Evolutionary conservation across 495 filamentous ascomycete species (phyloP), one percentile per base, ranked within the genome.

Genomic region (Arthonia radiata): DNA sequence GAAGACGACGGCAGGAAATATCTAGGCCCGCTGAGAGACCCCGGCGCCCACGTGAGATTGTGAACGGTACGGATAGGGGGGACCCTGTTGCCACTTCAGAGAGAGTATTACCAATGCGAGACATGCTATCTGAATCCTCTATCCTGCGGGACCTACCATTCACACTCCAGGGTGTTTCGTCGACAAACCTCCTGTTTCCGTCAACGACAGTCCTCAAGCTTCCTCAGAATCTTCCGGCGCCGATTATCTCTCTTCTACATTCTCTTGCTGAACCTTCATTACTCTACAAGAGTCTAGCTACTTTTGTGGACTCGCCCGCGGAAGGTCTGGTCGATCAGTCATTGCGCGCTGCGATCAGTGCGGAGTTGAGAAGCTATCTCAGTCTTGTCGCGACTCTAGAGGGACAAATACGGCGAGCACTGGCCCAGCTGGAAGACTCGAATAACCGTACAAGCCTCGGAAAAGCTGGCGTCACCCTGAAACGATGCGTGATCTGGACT

Each of bases 401-500:
- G 49, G 73, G 71, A n/a, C 79, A 94, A 41, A 91, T 94, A 24
- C 61, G 82, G 29, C 58, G 77, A 34, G 78, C 81, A 5, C 50
- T 80, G 31, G 55, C 67, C 6, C 19, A 22, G 6, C 7, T 22
- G 7, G 19, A 22, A 11, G 62, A 66, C 22, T 55, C 48, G 11
- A 62, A 69, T 15, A 58, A 67, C 1, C 53, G 65, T 30, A 61
- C 60, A 18, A 66, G 67, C 6, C 60, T 82, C 23, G 67, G 77
- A 7, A 91, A 81, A 37, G 75, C 74, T 5, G 79, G 79, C n/a
- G 83, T 99, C 14, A 94, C 86, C 1, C 52, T 99, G 25, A 94
- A 93, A 41, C 59, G 89, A 31, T 99, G 86, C 41, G 73, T 94
- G 12, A 70, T 99, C 10, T 99, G 89, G 89, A 93, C 81, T 4